Evolutionary conservation across 1,139 yeast genomes (phyloP), one percentile per base, ranked within the genome.

Genomic region (Hansenula lynferdii): DNA sequence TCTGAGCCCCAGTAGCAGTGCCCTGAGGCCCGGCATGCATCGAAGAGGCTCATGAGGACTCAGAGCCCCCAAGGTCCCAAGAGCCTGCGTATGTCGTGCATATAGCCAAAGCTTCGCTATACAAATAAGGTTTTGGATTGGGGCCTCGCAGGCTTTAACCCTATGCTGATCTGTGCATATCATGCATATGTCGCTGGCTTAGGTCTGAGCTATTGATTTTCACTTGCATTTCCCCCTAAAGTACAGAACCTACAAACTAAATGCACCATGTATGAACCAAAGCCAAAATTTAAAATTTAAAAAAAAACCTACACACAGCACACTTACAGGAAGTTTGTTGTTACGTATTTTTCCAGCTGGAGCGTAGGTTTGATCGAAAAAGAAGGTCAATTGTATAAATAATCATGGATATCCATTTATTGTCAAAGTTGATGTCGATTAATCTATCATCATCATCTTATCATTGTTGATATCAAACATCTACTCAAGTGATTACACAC

Each of bases 191-290:
- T 26, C 30, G 30, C 20, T 11, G 28, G 18, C 31, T 29, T 10
- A 29, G 31, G 31, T 27, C 17, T 27, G 20, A 29, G 24, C 24
- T 18, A 29, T 29, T 21, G 31, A 29, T 29, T 29, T 29, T 29
- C 31, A 29, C 31, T 29, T 20, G 31, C 31, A 29, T n/a, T 29
- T 20, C 25, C 20, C n/a, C 7, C 31, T 29, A 20, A 29, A 29
- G 31, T 29, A 29, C 31, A 29, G 31, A 29, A 29, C 21, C 31
- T 29, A 29, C 31, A 16, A 29, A 15, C 31, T 29, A 29, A 29
- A 29, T 29, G 24, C 24, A 20, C 14, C 12, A 29, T 20, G 31
- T 29, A 29, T 20, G 31, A 19, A 14, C 24, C 31, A 20, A 20
- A 29, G 31, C 31, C 31, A 29, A 29, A 20, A 20, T 29, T 18